Conservation (phyloP, 2,329 filamentous ascomycete species). For the Sporothrix brasiliensis region DNA sequence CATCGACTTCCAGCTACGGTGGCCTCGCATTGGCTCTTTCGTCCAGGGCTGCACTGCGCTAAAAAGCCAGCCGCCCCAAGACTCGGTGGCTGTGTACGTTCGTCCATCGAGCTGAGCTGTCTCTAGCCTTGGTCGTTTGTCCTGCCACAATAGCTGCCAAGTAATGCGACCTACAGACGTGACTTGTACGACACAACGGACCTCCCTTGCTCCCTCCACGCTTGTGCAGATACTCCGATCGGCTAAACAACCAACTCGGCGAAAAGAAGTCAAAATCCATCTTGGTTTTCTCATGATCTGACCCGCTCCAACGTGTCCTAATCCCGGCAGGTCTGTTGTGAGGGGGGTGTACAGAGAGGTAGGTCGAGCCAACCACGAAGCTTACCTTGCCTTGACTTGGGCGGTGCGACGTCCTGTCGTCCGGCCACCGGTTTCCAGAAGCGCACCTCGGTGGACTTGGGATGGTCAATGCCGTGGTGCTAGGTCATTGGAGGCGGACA, state of each 20-base stretch:
- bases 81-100: constrained; percentile 27
- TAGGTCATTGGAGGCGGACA: not conserved
- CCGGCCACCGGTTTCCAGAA: constrained; percentile 29
- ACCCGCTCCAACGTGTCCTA: not conserved
- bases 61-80: constrained; percentile 3
- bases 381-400: constrained; percentile 18
- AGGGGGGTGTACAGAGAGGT: not conserved
- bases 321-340: not conserved
- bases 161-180: not conserved
- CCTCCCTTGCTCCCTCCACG: too few species aligned
- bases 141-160: constrained; percentile 20
- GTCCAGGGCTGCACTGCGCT: not conserved
- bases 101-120: constrained; percentile 19
- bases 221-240: not conserved
- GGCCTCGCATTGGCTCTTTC: not conserved
- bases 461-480: constrained; percentile 29
- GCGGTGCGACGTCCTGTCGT: not conserved
- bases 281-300: not conserved
- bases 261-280: constrained; percentile 2
- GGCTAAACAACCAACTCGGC: not conserved
- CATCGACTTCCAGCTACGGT: constrained; percentile 4
- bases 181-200: not conserved
- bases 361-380: not conserved
- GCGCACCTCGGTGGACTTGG: constrained; percentile 29
- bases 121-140: not conserved